Conservation (phyloP, 805 yeast genomes). For the Aciculoconidium aculeatum region DNA sequence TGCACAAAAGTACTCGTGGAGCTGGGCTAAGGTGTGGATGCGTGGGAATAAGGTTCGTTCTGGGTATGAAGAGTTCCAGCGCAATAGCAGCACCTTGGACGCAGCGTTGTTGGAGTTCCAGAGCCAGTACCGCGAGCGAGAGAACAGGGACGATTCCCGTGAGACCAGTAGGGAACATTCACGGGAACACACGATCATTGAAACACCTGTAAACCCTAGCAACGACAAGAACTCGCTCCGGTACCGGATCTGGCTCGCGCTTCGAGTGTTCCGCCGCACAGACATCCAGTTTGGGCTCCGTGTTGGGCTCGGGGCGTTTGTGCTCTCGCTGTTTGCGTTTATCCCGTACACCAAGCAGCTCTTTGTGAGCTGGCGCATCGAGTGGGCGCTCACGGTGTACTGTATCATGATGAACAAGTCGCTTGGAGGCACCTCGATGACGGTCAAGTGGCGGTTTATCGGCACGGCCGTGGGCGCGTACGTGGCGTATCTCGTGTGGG, state of each 20-base stretch:
- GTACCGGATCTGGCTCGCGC: slow-evolving; percentile 40
- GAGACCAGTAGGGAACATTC: background rate
- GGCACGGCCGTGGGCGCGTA: slow-evolving; percentile 74
- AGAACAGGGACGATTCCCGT: too few species aligned
- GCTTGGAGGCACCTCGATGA: slow-evolving; percentile 77
- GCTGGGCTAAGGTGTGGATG: too few species aligned
- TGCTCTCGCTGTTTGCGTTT: slow-evolving; percentile 63
- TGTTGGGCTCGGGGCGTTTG: slow-evolving; percentile 72
- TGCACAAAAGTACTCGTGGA: slow-evolving; percentile 31
- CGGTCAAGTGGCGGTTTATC: slow-evolving; percentile 63
- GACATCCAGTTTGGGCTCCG: slow-evolving; percentile 77
- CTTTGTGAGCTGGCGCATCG: slow-evolving; percentile 68
- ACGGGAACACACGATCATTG: background rate
- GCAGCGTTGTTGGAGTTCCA: slow-evolving; percentile 29
- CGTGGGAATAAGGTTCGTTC: too few species aligned
- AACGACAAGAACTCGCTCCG: slow-evolving; percentile 2
- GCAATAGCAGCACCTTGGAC: slow-evolving; percentile 20
- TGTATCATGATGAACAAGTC: slow-evolving; percentile 82
- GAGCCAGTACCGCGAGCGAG: slow-evolving; percentile 18
- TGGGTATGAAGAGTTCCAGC: slow-evolving; percentile 1
- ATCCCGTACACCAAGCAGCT: slow-evolving; percentile 45
- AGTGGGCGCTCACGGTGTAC: slow-evolving; percentile 80
- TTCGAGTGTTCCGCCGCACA: slow-evolving; percentile 49
- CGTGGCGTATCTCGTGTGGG: slow-evolving; percentile 58
- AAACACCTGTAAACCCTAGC: too few species aligned